These are phyloP conservation scores for Boletus vermiculosoides DNA, from an alignment of 768 basidiomycete species.

Conservation along the genomic window DNA sequence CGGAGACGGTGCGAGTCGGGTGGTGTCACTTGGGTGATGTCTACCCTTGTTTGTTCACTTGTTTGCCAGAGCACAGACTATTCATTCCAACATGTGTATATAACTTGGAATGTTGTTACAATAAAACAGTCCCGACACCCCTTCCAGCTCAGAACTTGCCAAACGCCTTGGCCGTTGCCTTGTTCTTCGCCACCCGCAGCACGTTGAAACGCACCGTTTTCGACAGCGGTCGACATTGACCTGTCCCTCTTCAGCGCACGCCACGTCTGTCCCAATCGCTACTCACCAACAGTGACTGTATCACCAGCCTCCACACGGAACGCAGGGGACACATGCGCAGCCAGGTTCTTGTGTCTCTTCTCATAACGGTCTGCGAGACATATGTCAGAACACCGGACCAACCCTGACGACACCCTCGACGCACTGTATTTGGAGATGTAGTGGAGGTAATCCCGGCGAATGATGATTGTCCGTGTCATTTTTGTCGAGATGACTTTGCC, in stretches of 20 bases:
- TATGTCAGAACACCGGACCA: slow-evolving; percentile 9
- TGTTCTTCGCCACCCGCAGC: slow-evolving; percentile 90
- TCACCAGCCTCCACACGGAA: slow-evolving; percentile 98
- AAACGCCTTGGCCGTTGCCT: slow-evolving; percentile 88
- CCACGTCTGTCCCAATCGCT: not conserved
- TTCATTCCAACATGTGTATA: slow-evolving; percentile 26
- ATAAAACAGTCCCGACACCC: slow-evolving; percentile 1
- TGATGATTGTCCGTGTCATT: slow-evolving; percentile 98
- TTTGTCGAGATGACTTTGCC: slow-evolving; percentile 98
- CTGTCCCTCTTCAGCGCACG: slow-evolving; percentile 37
- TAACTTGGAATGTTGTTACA: too few relatives aligned
- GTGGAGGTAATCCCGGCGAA: slow-evolving; percentile 92
- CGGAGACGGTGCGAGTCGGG: slow-evolving; percentile 27
- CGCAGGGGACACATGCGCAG: slow-evolving; percentile 94
- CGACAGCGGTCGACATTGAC: slow-evolving; percentile 98
- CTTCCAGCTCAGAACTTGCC: slow-evolving; percentile 74
- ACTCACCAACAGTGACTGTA: slow-evolving; percentile 90
- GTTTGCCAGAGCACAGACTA: slow-evolving; percentile 16
- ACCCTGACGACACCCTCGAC: slow-evolving; percentile 31
- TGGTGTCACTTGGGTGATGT: slow-evolving; percentile 15
- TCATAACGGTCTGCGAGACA: slow-evolving; percentile 85
- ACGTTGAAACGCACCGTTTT: slow-evolving; percentile 99
- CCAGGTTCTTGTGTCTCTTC: slow-evolving; percentile 98
- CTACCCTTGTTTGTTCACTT: slow-evolving; percentile 36
- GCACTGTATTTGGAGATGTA: slow-evolving; percentile 98